Evolutionary conservation across 108 stramenopile species (phyloP), one percentile per base, ranked within the genome.

Genomic region (Mediolabrus comicus): DNA sequence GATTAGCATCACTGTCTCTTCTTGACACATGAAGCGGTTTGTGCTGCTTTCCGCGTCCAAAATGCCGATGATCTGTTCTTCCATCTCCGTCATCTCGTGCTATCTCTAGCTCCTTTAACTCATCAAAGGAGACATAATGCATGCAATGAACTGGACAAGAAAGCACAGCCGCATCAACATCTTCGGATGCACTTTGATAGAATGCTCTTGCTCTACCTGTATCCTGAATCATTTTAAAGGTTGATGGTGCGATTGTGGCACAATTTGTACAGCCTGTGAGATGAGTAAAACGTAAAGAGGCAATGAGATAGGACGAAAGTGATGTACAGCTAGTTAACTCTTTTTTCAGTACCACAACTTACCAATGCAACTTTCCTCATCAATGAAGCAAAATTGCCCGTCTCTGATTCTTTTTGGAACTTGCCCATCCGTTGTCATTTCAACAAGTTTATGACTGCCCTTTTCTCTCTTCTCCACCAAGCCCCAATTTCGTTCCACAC

Each of bases 331-430:
- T 19, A 49, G 36, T 14, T 53, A 30, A 19, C 63, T 69, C 62
- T 85, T 79, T 51, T 58, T 76, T 51, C 91, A 92, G n/a, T n/a
- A n/a, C n/a, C n/a, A n/a, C n/a, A n/a, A n/a, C n/a, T n/a, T n/a
- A n/a, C 92, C 92, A 65, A 94, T 94, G 62, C 92, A 94, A 25
- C 87, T 86, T 33, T 94, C 90, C 71, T 94, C 92, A 59, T 94
- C 92, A 57, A 94, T 94, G 70, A 91, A 91, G 5, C 89, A 84
- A 64, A 93, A 93, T 9, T 93, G 77, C 27, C 92, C 92, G 71
- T 91, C 92, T 2, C 83, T 72, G 14, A 94, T 64, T 13, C 83
- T 36, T 26, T 81, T 67, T 12, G 90, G 87, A 19, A 85, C 91
- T 60, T 82, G 72, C 5, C 69, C 77, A 55, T 88, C 78, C 11